These are phyloP conservation scores for Gardenia jasminoides DNA, from an alignment of 257 asterid species.

Conservation along the genomic window DNA sequence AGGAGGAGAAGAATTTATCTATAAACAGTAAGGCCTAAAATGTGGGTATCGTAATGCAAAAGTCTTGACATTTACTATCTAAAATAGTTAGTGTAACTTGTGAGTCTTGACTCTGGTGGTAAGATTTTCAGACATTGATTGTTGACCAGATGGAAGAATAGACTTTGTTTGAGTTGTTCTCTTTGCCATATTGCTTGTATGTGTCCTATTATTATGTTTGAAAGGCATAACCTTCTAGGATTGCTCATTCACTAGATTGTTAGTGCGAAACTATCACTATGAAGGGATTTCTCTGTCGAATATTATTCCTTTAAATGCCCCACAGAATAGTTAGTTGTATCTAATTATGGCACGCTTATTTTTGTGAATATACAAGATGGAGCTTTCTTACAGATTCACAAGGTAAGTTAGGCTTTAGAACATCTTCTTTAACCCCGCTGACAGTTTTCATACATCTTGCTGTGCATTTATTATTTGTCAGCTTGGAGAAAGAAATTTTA, in stretches of 20 bases:
- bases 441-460: not conserved
- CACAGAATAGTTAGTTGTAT: not conserved
- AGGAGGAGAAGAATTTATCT: too few species aligned
- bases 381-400: not conserved
- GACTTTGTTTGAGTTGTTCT: not conserved
- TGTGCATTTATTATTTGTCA: slow-evolving; percentile 19
- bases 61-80: too few species aligned
- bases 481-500: slow-evolving; percentile 93
- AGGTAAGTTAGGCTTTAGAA: not conserved
- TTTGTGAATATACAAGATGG: not conserved
- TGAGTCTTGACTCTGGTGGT: not conserved
- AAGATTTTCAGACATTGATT: not conserved
- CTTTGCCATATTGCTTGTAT: not conserved
- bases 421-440: not conserved
- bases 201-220: not conserved
- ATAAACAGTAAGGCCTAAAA: too few species aligned
- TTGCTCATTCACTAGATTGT: not conserved
- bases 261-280: not conserved
- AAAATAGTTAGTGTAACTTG: not conserved
- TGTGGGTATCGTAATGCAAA: too few species aligned
- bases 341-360: not conserved
- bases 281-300: not conserved
- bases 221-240: not conserved
- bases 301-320: too few species aligned
- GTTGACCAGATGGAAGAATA: not conserved